phyloP scores from a whole-genome alignment of 208 protist species.

The Leptomonas pyrrhocoris region DNA sequence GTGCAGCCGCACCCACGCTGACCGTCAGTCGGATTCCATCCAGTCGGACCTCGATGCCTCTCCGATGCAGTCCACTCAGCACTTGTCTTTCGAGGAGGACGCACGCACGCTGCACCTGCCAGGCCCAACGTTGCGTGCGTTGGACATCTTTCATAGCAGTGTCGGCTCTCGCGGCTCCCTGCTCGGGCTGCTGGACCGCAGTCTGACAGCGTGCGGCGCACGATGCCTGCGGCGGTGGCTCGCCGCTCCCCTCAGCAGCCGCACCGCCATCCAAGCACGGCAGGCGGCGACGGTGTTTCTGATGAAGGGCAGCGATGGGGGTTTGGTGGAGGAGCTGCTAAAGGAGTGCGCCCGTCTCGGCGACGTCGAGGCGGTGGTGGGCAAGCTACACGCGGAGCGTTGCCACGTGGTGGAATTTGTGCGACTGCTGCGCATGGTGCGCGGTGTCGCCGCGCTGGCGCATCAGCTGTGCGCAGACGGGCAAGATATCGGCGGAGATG shows the following conservation, averaged over 20 bases:
- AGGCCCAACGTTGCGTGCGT: slow-evolving; percentile 70
- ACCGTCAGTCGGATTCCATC: neutral
- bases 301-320: slow-evolving; percentile 37
- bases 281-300: slow-evolving; percentile 64
- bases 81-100: neutral
- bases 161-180: slow-evolving; percentile 48
- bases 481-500: neutral
- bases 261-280: slow-evolving; percentile 39
- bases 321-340: slow-evolving; percentile 57
- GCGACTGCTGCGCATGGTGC: slow-evolving; percentile 64
- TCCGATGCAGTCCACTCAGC: neutral
- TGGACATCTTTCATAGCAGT: slow-evolving; percentile 86
- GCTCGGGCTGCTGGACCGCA: slow-evolving; percentile 72
- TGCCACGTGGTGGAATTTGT: slow-evolving; percentile 77
- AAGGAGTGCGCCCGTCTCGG: slow-evolving; percentile 68
- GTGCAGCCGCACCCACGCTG: slow-evolving; percentile 7
- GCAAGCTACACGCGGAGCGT: slow-evolving; percentile 74
- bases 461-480: slow-evolving; percentile 16
- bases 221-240: slow-evolving; percentile 75
- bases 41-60: slow-evolving; percentile 2
- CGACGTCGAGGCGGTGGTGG: slow-evolving; percentile 78
- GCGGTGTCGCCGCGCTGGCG: slow-evolving; percentile 34
- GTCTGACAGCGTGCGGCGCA: slow-evolving; percentile 59
- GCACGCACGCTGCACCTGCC: slow-evolving; percentile 35
- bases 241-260: slow-evolving; percentile 51